Conservation (phyloP, 106 monocot genomes). For the Dioscorea zingiberensis region DNA sequence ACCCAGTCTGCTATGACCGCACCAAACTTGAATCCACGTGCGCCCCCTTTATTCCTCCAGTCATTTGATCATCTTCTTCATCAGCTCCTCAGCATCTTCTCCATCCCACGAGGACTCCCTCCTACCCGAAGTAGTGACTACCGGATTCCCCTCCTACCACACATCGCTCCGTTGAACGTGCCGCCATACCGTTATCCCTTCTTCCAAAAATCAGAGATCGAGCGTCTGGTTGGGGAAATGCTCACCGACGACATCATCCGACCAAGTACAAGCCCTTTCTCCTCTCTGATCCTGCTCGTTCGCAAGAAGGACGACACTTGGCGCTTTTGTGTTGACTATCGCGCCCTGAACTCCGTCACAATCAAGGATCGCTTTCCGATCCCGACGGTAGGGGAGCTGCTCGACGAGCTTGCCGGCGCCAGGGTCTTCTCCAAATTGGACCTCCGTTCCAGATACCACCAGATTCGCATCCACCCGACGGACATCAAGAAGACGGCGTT, state of each 20-base stretch:
- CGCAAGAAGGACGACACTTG: slow-evolving; percentile 15
- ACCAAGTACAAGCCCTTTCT: background rate
- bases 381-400: slow-evolving; percentile 9
- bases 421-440: slow-evolving; percentile 16
- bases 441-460: slow-evolving; percentile 15
- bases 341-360: slow-evolving; percentile 5
- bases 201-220: background rate
- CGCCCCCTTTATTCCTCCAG: background rate
- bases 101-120: background rate
- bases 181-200: background rate
- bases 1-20: no score
- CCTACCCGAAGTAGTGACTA: background rate
- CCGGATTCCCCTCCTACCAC: background rate
- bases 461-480: background rate
- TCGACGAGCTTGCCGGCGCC: slow-evolving; percentile 20
- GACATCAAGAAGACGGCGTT: slow-evolving; percentile 9
- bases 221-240: background rate
- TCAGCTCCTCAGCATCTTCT: background rate
- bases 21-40: no score
- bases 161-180: background rate
- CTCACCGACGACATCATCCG: background rate
- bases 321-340: slow-evolving; percentile 13
- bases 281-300: background rate
- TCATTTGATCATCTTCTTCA: background rate
- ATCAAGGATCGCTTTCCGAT: slow-evolving; percentile 1